Evolutionary conservation across 2,329 filamentous ascomycete genomes (phyloP), one percentile per base, ranked within the genome.

Genomic region (Dactylellina parvicollis): DNA sequence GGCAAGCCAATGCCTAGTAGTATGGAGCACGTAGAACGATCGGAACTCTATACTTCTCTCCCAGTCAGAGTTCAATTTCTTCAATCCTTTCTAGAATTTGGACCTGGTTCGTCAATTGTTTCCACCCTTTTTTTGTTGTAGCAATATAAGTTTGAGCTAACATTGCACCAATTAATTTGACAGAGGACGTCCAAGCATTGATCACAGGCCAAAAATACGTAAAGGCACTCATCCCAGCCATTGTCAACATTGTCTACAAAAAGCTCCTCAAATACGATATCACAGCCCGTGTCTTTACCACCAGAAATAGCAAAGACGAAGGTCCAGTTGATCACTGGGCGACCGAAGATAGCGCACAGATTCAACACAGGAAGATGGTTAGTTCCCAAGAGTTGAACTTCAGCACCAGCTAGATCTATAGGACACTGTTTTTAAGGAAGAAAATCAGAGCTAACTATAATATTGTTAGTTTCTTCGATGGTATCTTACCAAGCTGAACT

Each of bases 241-340:
- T 95, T 20, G 90, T 94, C 78, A 92, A 93, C 81, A 90, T 92
- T 72, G 90, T 94, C 32, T 95, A 94, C 83, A 88, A 88, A 78
- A 94, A 94, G 79, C 85, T 95, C 0, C 83, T 94, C 9, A 86
- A 88, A 78, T 91, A 91, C 81, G 91, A 94, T 79, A 91, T 94
- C 80, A 95, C 91, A 2, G 90, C 91, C 0, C 86, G 90, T 59
- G 90, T 90, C 12, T 92, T 93, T 79, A 86, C 87, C 5, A 87
- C 84, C 1, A 80, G 84, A 49, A 83, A 84, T 61, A 86, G 85
- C 7, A 87, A 86, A 42, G 89, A 88, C 75, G 88, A 91, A 76
- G 88, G 87, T 0, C 87, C 88, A 1, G 84, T 90, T 12, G 64
- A 22, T 36, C 3, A 20, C 38, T 73, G 69, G 69, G 69, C 47